Percentiles rank a stretch among this genome's conserved stretches.
These are phyloP conservation scores for Alopecurus myosuroides DNA, from an alignment of 176 grass and related monocot genomes.

Conservation along the genomic window DNA sequence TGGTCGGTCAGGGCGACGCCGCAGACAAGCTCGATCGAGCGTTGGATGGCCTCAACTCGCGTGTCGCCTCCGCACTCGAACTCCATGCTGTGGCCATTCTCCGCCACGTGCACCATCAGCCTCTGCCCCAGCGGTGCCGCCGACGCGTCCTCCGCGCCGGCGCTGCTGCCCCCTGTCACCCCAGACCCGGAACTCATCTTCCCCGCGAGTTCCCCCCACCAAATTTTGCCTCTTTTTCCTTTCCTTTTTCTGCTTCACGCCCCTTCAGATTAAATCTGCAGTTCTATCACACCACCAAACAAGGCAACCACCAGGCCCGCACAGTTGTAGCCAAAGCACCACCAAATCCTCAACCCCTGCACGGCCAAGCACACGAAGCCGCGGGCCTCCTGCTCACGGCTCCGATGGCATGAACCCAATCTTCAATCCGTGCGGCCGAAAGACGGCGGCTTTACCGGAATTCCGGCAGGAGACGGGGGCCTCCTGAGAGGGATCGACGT, in stretches of 20 bases:
- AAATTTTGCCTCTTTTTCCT: background rate
- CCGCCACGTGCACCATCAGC: slow-evolving; percentile 79
- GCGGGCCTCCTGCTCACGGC: background rate
- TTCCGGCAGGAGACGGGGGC: slow-evolving; percentile 4
- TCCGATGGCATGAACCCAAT: slow-evolving; percentile 3
- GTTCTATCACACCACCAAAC: slow-evolving; percentile 29
- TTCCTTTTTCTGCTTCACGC: slow-evolving; percentile 1
- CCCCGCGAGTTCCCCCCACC: background rate
- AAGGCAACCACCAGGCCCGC: slow-evolving; percentile 19
- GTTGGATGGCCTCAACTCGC: slow-evolving; percentile 59
- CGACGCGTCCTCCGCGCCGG: slow-evolving; percentile 26
- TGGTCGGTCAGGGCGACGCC: slow-evolving; percentile 56
- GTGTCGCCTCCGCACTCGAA: slow-evolving; percentile 75
- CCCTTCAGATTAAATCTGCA: slow-evolving; percentile 35
- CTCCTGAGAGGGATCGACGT: slow-evolving; percentile 7
- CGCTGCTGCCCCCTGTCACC: slow-evolving; percentile 53
- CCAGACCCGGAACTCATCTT: slow-evolving; percentile 90
- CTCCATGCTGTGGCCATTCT: slow-evolving; percentile 93
- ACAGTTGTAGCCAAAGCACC: slow-evolving; percentile 5
- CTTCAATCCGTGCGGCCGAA: background rate
- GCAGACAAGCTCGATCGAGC: slow-evolving; percentile 55
- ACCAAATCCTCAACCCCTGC: slow-evolving; percentile 18
- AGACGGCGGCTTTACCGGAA: slow-evolving; percentile 26
- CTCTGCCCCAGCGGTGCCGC: slow-evolving; percentile 55
- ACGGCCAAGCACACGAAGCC: background rate